phyloP scores from a whole-genome alignment of 1,284 basidiomycete species.

The Boletus sp. region DNA sequence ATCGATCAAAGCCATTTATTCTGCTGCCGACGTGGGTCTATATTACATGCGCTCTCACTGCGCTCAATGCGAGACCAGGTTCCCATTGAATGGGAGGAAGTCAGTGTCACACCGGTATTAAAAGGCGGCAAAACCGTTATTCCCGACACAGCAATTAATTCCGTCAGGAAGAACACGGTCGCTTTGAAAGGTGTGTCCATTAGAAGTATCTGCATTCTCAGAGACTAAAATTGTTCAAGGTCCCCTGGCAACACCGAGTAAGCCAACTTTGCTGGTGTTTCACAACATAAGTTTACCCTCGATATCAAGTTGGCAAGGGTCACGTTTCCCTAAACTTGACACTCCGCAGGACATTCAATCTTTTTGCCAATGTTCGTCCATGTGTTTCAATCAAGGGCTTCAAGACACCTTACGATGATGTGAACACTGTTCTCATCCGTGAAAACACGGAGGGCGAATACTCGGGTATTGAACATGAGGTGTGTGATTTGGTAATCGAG shows the following conservation, averaged over 20 bases:
- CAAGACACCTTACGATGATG: constrained; percentile 98
- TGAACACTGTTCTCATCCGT: constrained; percentile 97
- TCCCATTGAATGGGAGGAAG: constrained; percentile 99
- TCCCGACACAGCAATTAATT: constrained; percentile 89
- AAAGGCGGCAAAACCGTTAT: constrained; percentile 98
- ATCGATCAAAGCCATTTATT: constrained; percentile 94
- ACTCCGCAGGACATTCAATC: constrained; percentile 94
- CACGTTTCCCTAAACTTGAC: constrained; percentile 99
- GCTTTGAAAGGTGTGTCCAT: constrained; percentile 87
- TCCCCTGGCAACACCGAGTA: constrained; percentile 93
- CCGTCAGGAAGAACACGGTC: constrained; percentile 97
- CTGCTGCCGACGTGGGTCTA: constrained; percentile 73
- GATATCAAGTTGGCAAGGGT: constrained; percentile 87
- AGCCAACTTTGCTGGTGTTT: constrained; percentile 23
- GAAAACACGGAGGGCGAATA: constrained; percentile 99
- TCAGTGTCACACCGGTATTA: constrained; percentile 93
- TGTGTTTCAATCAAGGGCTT: constrained; percentile 96
- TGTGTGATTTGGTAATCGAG: constrained; percentile 36
- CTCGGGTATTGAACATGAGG: constrained; percentile 98
- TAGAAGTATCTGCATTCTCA: constrained; percentile 8
- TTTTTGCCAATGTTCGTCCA: constrained; percentile 98
- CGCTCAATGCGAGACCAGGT: constrained; percentile 55
- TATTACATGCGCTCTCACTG: constrained; percentile 8
- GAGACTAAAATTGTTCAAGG: constrained; percentile 47
- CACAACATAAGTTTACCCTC: constrained; percentile 15